Percentiles rank a stretch among this genome's conserved stretches.
These are phyloP conservation scores for Xerocomellus chrysenteron DNA, from an alignment of 768 basidiomycete genomes.

Conservation along the genomic window DNA sequence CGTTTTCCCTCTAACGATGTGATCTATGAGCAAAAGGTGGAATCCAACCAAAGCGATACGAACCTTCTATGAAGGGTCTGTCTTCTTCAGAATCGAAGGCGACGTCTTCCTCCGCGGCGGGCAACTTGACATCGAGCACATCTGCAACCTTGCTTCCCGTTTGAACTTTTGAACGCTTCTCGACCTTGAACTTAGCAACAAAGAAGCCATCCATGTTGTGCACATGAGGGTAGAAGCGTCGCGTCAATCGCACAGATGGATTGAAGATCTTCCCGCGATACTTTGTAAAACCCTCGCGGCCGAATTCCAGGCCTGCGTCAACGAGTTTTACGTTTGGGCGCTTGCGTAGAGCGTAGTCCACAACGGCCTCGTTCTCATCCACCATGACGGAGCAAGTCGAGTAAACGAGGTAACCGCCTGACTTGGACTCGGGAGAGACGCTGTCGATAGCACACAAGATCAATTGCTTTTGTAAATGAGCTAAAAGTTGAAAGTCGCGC, in stretches of 20 bases:
- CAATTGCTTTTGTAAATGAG: constrained; percentile 97
- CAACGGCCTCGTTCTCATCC: constrained; percentile 97
- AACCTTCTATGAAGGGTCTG: constrained; percentile 74
- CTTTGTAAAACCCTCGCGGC: constrained; percentile 84
- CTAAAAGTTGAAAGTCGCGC: constrained; percentile 93
- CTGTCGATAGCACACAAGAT: constrained; percentile 98
- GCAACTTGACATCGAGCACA: constrained; percentile 28
- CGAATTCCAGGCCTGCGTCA: constrained; percentile 90
- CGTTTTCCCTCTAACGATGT: constrained; percentile 61
- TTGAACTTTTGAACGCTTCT: constrained; percentile 60
- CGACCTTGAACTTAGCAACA: constrained; percentile 98
- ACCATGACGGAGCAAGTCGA: constrained; percentile 98
- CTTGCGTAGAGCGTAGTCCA: constrained; percentile 95
- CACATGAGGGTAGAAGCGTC: constrained; percentile 94
- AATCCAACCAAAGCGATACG: constrained; percentile 26
- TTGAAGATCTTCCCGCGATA: constrained; percentile 91
- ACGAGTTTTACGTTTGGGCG: constrained; percentile 91
- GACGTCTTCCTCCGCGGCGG: constrained; percentile 31
- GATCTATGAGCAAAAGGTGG: constrained; percentile 1
- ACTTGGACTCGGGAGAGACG: constrained; percentile 82
- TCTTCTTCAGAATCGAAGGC: constrained; percentile 80
- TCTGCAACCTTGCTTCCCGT: constrained; percentile 26
- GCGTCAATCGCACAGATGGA: constrained; percentile 73
- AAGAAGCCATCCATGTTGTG: constrained; percentile 99
- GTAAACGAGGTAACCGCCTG: constrained; percentile 94